These are phyloP conservation scores for Malassezia sympodialis DNA, from an alignment of 1,284 basidiomycete genomes.

Conservation along the genomic window DNA sequence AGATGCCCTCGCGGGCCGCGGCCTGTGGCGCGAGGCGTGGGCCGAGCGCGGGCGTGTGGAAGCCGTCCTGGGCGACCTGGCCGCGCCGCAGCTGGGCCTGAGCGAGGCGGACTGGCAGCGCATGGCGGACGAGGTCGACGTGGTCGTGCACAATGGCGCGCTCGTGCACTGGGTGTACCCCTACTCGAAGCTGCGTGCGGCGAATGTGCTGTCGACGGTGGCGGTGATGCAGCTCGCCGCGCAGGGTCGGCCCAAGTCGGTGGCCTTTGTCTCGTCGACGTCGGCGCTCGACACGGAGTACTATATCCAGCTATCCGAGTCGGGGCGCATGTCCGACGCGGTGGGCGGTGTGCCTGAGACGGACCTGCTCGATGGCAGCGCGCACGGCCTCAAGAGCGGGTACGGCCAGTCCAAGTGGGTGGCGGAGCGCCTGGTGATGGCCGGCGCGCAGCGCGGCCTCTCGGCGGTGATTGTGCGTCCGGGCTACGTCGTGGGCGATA, in stretches of 20 bases:
- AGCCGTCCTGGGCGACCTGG: slow-evolving; percentile 79
- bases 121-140: slow-evolving; percentile 67
- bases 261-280: slow-evolving; percentile 90
- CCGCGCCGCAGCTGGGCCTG: slow-evolving; percentile 65
- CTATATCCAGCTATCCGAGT: slow-evolving; percentile 77
- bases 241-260: slow-evolving; percentile 59
- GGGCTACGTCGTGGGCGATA: slow-evolving; percentile 92
- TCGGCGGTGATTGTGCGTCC: slow-evolving; percentile 82
- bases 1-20: slow-evolving; percentile 68
- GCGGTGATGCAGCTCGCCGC: slow-evolving; percentile 70
- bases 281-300: slow-evolving; percentile 82
- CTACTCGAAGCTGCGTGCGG: slow-evolving; percentile 78
- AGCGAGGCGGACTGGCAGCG: slow-evolving; percentile 59
- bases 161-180: slow-evolving; percentile 99
- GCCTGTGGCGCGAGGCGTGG: slow-evolving; percentile 91
- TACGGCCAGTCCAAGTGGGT: slow-evolving; percentile 99
- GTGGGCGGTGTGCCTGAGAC: slow-evolving; percentile 65
- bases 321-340: slow-evolving; percentile 3
- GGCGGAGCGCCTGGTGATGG: slow-evolving; percentile 82
- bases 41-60: slow-evolving; percentile 61
- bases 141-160: slow-evolving; percentile 88
- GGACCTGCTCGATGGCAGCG: slow-evolving; percentile 83
- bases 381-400: slow-evolving; percentile 67
- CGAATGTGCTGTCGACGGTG: slow-evolving; percentile 84
- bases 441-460: slow-evolving; percentile 76